Evolutionary conservation across 2,329 filamentous ascomycete genomes (phyloP), one percentile per base, ranked within the genome.

Genomic region (Colletotrichum noveboracense): DNA sequence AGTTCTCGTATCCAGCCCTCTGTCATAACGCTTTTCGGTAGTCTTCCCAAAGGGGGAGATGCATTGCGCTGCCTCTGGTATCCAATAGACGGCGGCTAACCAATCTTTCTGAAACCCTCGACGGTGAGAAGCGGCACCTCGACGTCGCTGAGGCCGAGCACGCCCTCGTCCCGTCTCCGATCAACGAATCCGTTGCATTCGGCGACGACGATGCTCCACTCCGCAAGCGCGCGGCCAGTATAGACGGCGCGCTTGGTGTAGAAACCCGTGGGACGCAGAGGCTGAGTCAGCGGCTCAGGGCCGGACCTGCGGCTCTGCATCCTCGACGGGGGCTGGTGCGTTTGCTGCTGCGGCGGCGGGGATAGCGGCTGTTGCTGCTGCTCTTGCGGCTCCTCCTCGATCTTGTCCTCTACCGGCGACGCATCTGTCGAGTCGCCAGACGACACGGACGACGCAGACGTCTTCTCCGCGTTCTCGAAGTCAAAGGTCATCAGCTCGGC

Each of bases 141-240:
- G 56, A 96, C 92, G 58, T 93, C 91, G 78, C 86, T 88, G 75
- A 95, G 89, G 1, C 87, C 87, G 3, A 91, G 88, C 12, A 96
- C 91, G 60, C 94, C 94, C 81, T 97, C 95, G 62, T 92, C 91
- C 67, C 92, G 92, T 70, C 95, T 90, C 61, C 94, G 89, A 74
- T 96, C 94, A 36, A 95, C 91, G 83, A 96, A 97, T 80, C 92
- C 94, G 84, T 96, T 95, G 86, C 93, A 95, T 82, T 97, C 95
- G 71, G 91, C 90, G 18, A 96, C 91, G 24, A 96, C 90, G 21
- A 94, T 86, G 24, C 89, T 88, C 95, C 95, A 97, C 83, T 97
- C 95, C 0, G 94, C 94, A 60, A 97, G 87, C 1, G 95, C 93
- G 24, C 94, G 89, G 3, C 95, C 95, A 5, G 91, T 87, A 82